These are phyloP conservation scores for Quercus variabilis DNA, from an alignment of 306 rosid genomes.

Conservation along the genomic window DNA sequence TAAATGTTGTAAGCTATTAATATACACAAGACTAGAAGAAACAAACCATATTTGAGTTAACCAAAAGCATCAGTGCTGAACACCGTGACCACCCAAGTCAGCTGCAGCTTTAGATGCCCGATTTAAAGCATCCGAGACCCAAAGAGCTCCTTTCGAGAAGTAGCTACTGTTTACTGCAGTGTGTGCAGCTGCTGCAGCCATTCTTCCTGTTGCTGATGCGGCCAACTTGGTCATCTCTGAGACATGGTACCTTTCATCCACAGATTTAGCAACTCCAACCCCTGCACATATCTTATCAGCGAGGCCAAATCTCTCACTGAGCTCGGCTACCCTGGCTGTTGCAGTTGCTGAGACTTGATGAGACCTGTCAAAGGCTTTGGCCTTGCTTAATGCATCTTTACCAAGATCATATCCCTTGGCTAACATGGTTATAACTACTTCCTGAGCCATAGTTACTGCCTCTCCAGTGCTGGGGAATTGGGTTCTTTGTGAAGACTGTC, in stretches of 20 bases:
- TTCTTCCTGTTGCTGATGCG: slow-evolving; percentile 66
- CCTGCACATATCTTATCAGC: slow-evolving; percentile 60
- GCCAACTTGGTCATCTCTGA: slow-evolving; percentile 65
- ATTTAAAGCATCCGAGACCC: slow-evolving; percentile 67
- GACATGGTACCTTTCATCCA: slow-evolving; percentile 68
- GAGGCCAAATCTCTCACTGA: slow-evolving; percentile 75
- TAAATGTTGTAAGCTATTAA: background rate
- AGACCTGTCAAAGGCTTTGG: slow-evolving; percentile 73
- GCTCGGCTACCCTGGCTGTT: slow-evolving; percentile 67
- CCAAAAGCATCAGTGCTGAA: slow-evolving; percentile 31
- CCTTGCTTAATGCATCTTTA: slow-evolving; percentile 70
- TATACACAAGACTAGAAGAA: slow-evolving; percentile 11
- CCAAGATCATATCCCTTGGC: slow-evolving; percentile 76
- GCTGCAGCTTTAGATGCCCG: slow-evolving; percentile 67
- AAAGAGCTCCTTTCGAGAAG: slow-evolving; percentile 80
- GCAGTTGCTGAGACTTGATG: slow-evolving; percentile 70
- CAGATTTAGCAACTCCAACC: slow-evolving; percentile 50
- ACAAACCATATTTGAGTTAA: background rate
- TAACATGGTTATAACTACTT: slow-evolving; percentile 79
- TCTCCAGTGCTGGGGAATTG: slow-evolving; percentile 71
- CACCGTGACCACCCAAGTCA: slow-evolving; percentile 57
- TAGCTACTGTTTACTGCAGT: slow-evolving; percentile 64
- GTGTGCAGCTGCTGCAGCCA: slow-evolving; percentile 71
- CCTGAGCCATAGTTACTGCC: slow-evolving; percentile 70
- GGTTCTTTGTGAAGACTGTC: slow-evolving; percentile 36